phyloP scores from a whole-genome alignment of 345 rosid genomes.

The Moricandia arvensis region DNA sequence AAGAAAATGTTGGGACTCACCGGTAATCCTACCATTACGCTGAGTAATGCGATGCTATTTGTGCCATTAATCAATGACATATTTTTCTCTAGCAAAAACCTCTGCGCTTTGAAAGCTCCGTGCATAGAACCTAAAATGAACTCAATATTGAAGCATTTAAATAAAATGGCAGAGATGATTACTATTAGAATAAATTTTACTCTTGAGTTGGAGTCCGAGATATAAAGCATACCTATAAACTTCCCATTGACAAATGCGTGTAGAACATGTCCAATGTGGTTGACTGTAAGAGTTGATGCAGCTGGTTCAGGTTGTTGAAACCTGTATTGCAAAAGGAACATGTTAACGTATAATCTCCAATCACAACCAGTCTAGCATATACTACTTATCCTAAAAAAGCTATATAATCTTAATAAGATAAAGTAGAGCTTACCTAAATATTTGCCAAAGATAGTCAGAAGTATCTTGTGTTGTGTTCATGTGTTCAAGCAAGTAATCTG shows the following conservation, averaged over 20 bases:
- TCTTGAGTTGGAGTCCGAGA: not conserved
- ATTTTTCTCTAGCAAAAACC: conserved; percentile 38
- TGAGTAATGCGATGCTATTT: conserved; percentile 70
- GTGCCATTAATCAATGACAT: conserved; percentile 49
- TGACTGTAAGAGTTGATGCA: conserved; percentile 45
- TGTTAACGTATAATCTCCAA: not conserved
- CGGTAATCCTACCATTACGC: conserved; percentile 85
- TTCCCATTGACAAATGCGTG: conserved; percentile 66
- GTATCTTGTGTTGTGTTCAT: conserved; percentile 64
- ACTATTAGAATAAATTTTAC: not conserved
- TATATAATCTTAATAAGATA: not conserved
- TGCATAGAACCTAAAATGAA: conserved; percentile 55
- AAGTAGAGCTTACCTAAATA: conserved; percentile 44
- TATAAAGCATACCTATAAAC: conserved; percentile 45
- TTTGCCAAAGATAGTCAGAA: conserved; percentile 89
- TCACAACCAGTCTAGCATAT: conserved; percentile 4
- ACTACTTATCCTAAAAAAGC: not conserved
- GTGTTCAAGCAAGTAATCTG: conserved; percentile 62
- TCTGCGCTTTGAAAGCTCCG: conserved; percentile 42
- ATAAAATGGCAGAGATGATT: not conserved
- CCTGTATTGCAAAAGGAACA: conserved; percentile 39
- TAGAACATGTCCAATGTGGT: conserved; percentile 62
- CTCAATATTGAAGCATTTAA: not conserved
- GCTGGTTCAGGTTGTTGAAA: conserved; percentile 36
- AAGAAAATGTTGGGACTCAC: conserved; percentile 37